Evolutionary conservation across 2,329 filamentous ascomycete genomes (phyloP).

Genomic region (Allantophomopsis lycopodina): DNA sequence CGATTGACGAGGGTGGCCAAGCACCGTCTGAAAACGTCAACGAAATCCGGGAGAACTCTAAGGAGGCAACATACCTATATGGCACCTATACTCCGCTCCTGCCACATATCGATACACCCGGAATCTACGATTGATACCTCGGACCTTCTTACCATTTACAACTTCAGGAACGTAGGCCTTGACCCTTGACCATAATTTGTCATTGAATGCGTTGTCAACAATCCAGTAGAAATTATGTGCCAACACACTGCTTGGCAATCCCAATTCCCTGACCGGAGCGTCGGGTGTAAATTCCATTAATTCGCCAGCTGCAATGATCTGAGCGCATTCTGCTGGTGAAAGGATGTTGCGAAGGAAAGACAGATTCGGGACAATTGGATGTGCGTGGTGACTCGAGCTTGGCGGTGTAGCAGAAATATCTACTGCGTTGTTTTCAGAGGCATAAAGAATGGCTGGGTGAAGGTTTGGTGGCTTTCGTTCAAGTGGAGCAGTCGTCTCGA

Average conservation of each 20-base stretch:
- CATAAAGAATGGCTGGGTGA: conserved; percentile 51
- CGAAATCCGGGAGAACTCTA: conserved; percentile 1
- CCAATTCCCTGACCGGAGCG: conserved; percentile 50
- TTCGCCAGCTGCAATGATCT: conserved; percentile 55
- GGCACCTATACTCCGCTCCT: conserved; percentile 56
- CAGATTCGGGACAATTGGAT: conserved; percentile 49
- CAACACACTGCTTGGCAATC: conserved; percentile 44
- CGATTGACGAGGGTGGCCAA: conserved; percentile 57
- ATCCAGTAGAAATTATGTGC: conserved; percentile 69
- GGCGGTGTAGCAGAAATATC: conserved; percentile 29
- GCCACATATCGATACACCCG: conserved; percentile 61
- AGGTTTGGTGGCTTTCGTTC: conserved; percentile 55
- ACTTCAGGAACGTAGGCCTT: conserved; percentile 38
- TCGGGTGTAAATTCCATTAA: conserved; percentile 53
- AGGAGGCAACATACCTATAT: conserved; percentile 32
- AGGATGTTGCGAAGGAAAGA: conserved; percentile 46
- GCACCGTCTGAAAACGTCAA: conserved; percentile 37
- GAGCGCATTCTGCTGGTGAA: conserved; percentile 44
- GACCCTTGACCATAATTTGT: conserved; percentile 48
- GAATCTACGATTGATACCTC: conserved; percentile 57
- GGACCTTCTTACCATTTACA: conserved; percentile 39
- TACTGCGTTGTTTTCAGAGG: conserved; percentile 42
- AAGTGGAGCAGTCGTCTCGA: conserved; percentile 46
- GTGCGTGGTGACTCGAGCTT: conserved; percentile 36
- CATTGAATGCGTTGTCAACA: conserved; percentile 46